Percentiles rank a stretch among this genome's conserved stretches.
Evolutionary conservation across 164 flowering plant species (phyloP).

Genomic region (Kingdonia uniflora): DNA sequence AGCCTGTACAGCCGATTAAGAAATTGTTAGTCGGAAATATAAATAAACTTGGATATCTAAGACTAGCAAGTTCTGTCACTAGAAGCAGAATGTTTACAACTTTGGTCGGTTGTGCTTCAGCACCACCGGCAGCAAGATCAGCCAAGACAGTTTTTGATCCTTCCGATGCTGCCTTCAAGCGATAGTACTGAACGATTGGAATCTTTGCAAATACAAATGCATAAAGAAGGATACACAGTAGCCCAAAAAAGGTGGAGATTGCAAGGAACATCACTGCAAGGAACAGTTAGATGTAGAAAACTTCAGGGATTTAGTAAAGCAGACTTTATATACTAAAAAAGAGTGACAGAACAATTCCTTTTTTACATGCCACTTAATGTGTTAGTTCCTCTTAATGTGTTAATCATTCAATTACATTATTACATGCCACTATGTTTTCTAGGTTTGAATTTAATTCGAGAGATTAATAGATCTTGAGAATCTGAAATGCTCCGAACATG

Average conservation of each 20-base stretch:
- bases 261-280: slow-evolving; percentile 56
- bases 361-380: no score
- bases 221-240: slow-evolving; percentile 54
- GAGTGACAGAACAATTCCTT: no score
- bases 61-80: background rate
- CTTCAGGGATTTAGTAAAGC: background rate
- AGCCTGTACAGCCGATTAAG: slow-evolving; percentile 22
- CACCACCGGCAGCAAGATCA: slow-evolving; percentile 72
- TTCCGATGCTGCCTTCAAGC: slow-evolving; percentile 67
- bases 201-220: slow-evolving; percentile 56
- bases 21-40: background rate
- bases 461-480: no score
- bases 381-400: no score
- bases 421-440: no score
- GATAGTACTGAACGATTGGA: slow-evolving; percentile 61
- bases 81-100: slow-evolving; percentile 3
- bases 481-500: no score
- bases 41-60: background rate
- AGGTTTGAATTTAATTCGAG: no score
- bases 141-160: slow-evolving; percentile 75
- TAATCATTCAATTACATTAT: no score
- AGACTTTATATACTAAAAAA: no score
- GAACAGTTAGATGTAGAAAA: slow-evolving; percentile 4
- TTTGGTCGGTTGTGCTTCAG: slow-evolving; percentile 17
- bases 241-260: slow-evolving; percentile 43